phyloP scores from a whole-genome alignment of 805 yeast species.

The Yarrowia keelungensis region DNA sequence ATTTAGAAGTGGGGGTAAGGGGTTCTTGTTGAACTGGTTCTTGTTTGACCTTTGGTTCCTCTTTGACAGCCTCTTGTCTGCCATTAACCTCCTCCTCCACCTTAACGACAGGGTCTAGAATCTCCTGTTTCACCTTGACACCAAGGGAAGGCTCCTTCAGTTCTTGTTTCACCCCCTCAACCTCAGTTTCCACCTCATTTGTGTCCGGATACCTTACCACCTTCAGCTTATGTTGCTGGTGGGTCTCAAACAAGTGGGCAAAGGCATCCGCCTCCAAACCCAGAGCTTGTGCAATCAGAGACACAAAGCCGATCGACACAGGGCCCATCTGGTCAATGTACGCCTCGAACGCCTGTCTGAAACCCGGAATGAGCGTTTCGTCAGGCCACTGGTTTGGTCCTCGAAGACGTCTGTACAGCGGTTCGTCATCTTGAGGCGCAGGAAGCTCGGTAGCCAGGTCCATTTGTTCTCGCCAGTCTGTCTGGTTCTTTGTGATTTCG shows the following conservation, averaged over 20 bases:
- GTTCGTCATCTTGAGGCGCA: constrained; percentile 41
- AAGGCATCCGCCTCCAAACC: constrained; percentile 29
- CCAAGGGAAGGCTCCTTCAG: too few relatives aligned
- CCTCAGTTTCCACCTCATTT: neutral
- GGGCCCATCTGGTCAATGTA: constrained; percentile 34
- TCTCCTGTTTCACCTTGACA: neutral
- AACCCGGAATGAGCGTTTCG: constrained; percentile 8
- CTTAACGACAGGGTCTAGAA: neutral
- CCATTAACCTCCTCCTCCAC: too few relatives aligned
- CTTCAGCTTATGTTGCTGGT: constrained; percentile 36
- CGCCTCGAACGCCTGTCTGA: constrained; percentile 1
- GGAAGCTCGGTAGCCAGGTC: constrained; percentile 43
- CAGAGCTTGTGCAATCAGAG: constrained; percentile 28
- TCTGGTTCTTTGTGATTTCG: constrained; percentile 29
- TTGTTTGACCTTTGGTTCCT: neutral
- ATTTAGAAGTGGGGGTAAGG: neutral
- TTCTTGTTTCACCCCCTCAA: neutral
- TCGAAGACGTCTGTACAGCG: constrained; percentile 26
- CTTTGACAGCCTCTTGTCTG: too few relatives aligned
- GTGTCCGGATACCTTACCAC: constrained; percentile 33
- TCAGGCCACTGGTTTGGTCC: constrained; percentile 39
- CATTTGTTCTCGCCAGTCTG: constrained; percentile 37
- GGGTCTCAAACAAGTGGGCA: constrained; percentile 1
- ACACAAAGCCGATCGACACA: constrained; percentile 12
- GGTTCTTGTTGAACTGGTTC: neutral